Percentiles rank a stretch among this genome's conserved stretches.
phyloP scores from a whole-genome alignment of 768 basidiomycete species.

The Tylopilus sp. region DNA sequence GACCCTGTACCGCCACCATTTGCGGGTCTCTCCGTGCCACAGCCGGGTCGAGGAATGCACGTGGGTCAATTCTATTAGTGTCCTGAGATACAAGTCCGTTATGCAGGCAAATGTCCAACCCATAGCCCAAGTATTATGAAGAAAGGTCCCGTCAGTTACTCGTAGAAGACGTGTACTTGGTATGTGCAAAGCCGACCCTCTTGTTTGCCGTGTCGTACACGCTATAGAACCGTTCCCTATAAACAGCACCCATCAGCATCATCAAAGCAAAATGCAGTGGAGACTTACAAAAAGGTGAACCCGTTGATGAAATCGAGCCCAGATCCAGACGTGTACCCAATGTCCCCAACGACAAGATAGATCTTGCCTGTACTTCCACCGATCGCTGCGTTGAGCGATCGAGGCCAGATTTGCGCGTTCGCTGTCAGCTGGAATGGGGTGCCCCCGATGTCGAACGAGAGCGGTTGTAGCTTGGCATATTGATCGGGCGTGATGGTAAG shows the following conservation, averaged over 20 bases:
- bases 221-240: neutral
- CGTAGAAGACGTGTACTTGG: neutral
- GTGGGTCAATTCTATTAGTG: too few relatives aligned
- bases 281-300: neutral
- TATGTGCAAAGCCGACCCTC: neutral
- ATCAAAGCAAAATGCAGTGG: neutral
- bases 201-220: neutral
- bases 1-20: too few relatives aligned
- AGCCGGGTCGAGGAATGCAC: too few relatives aligned
- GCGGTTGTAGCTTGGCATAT: neutral
- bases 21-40: too few relatives aligned
- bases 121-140: too few relatives aligned
- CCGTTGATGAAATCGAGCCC: neutral
- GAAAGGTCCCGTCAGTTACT: neutral
- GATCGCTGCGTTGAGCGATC: neutral
- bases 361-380: neutral
- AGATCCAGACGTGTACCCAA: neutral
- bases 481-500: neutral
- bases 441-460: neutral
- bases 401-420: slow-evolving; percentile 1
- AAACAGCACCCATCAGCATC: neutral
- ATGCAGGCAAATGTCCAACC: too few relatives aligned
- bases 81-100: too few relatives aligned
- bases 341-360: neutral
- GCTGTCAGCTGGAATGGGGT: neutral